These are phyloP conservation scores for sunflower (Helianthus annuus) DNA, from an alignment of 129 eudicot species.

Conservation along the genomic window HanXRQr2.0-SUNRISE NC_035445.2:107052433-107052932, in stretches of 20 bases:
- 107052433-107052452: background rate
- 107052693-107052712: slow-evolving; percentile 99
- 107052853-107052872: slow-evolving; percentile 51
- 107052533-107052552: slow-evolving; percentile 60
- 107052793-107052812: slow-evolving; percentile 94
- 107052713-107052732: slow-evolving; percentile 11
- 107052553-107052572: slow-evolving; percentile 96
- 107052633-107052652: slow-evolving; percentile 90
- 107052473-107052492: slow-evolving; percentile 2
- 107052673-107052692: slow-evolving; percentile 80
- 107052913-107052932: slow-evolving; percentile 79
- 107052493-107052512: background rate
- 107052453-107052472: background rate
- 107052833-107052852: slow-evolving; percentile 53
- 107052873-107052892: slow-evolving; percentile 83
- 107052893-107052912: slow-evolving; percentile 87
- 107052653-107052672: slow-evolving; percentile 87
- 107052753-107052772: slow-evolving; percentile 2
- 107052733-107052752: slow-evolving; percentile 8
- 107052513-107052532: background rate
- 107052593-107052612: slow-evolving; percentile 99
- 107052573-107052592: slow-evolving; percentile 96
- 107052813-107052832: slow-evolving; percentile 87
- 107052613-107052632: slow-evolving; percentile 61
- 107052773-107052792: slow-evolving; percentile 47